Conservation (phyloP, 805 yeast genomes). For the Candida mattraensis region DNA sequence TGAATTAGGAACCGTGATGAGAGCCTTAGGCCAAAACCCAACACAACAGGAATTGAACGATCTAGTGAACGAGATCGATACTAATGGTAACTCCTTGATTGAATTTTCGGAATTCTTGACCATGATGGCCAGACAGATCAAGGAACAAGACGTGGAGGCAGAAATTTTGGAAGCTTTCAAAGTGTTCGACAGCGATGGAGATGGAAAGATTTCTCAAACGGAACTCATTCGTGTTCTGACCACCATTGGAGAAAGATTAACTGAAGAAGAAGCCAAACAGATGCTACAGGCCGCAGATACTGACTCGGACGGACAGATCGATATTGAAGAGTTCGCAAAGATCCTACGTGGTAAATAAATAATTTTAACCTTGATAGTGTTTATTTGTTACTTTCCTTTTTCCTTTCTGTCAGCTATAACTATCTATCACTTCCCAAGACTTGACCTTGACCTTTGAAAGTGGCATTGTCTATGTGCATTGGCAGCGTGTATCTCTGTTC, state of each 20-base stretch:
- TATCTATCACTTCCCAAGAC: conserved; percentile 24
- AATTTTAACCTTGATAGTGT: too few species aligned
- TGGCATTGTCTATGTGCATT: conserved; percentile 11
- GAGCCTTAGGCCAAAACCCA: conserved; percentile 97
- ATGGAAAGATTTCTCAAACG: conserved; percentile 94
- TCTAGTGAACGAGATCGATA: conserved; percentile 95
- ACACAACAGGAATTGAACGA: conserved; percentile 94
- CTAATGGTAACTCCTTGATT: conserved; percentile 88
- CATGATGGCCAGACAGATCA: conserved; percentile 89
- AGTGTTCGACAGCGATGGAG: conserved; percentile 95
- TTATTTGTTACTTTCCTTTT: conserved; percentile 2
- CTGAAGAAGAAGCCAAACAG: conserved; percentile 96
- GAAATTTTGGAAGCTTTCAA: conserved; percentile 97
- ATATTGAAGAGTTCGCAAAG: conserved; percentile 94
- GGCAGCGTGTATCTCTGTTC: conserved; percentile 27
- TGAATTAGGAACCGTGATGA: conserved; percentile 97
- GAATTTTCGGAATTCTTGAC: conserved; percentile 83
- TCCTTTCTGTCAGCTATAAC: background rate
- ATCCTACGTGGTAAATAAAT: conserved; percentile 71
- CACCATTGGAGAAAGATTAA: conserved; percentile 93
- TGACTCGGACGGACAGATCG: conserved; percentile 95
- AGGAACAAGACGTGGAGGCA: conserved; percentile 95
- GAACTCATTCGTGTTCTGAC: conserved; percentile 96
- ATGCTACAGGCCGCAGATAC: conserved; percentile 96
- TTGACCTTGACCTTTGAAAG: conserved; percentile 28